phyloP scores from a whole-genome alignment of 1,284 basidiomycete species.

The Irpex lacteus region DNA sequence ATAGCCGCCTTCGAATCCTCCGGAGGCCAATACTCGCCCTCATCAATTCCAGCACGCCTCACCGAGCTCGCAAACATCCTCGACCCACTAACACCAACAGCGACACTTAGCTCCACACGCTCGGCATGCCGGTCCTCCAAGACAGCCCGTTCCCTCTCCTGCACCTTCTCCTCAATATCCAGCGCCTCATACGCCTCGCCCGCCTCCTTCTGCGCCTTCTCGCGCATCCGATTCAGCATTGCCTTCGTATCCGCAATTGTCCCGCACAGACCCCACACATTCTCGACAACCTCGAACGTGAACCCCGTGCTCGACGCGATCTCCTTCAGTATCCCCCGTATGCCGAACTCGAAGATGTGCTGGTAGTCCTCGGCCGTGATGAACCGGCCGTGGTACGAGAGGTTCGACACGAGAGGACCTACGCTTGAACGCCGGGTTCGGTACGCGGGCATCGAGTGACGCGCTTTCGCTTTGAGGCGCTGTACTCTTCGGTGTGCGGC shows the following conservation, averaged over 20 bases:
- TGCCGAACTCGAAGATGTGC: not conserved
- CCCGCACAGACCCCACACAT: not conserved
- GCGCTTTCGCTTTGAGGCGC: not conserved
- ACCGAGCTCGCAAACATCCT: not conserved
- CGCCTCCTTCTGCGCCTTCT: conserved; percentile 1
- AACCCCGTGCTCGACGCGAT: conserved; percentile 7
- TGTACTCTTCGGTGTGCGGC: not conserved
- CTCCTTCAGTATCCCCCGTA: not conserved
- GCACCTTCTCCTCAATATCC: not conserved
- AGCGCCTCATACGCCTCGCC: not conserved
- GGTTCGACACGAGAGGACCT: not conserved
- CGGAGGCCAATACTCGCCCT: conserved; percentile 3
- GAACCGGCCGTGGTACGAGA: not conserved
- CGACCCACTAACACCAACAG: not conserved
- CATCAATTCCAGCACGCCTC: not conserved
- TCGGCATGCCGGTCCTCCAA: not conserved
- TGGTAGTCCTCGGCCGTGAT: not conserved
- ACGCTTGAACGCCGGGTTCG: not conserved
- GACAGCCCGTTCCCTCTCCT: not conserved
- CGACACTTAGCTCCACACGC: not conserved
- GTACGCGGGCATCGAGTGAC: conserved; percentile 5
- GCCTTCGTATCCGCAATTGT: not conserved
- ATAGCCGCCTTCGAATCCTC: conserved; percentile 3
- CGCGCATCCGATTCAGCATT: conserved; percentile 1
- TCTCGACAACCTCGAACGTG: conserved; percentile 7